Evolutionary conservation across 805 yeast genomes (phyloP).

Genomic region (Nakazawaea populi): DNA sequence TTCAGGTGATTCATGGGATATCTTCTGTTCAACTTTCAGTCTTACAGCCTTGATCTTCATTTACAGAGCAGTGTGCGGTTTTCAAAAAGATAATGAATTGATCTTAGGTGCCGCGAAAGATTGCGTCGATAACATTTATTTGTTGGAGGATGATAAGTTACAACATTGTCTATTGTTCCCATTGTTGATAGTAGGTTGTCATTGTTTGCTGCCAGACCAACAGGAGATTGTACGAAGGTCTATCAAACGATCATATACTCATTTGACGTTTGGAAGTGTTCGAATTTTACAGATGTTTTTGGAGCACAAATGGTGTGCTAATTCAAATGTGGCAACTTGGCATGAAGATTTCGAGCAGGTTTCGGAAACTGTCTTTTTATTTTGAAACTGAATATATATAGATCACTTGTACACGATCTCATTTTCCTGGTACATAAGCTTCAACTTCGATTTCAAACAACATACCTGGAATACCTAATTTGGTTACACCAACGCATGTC

Average conservation of each 20-base stretch:
- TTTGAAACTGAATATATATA: background rate
- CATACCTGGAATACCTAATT: constrained; percentile 9
- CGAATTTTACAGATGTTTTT: constrained; percentile 14
- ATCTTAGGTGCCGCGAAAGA: constrained; percentile 15
- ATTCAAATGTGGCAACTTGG: background rate
- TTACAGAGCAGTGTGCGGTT: constrained; percentile 14
- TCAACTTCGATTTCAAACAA: constrained; percentile 10
- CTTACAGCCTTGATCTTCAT: constrained; percentile 18
- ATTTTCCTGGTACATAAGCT: background rate
- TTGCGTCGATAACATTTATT: constrained; percentile 11
- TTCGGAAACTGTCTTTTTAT: constrained; percentile 3
- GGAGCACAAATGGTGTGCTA: constrained; percentile 14
- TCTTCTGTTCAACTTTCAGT: constrained; percentile 19
- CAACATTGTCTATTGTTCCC: constrained; percentile 23
- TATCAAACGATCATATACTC: constrained; percentile 11
- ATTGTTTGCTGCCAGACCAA: constrained; percentile 12
- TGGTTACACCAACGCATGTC: constrained; percentile 8
- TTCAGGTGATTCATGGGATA: constrained; percentile 12
- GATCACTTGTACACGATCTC: background rate
- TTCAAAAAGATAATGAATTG: background rate
- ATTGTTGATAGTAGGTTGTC: constrained; percentile 19
- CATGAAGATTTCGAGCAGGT: background rate
- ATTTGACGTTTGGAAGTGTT: constrained; percentile 18
- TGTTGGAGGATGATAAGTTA: constrained; percentile 9
- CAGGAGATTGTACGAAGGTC: constrained; percentile 13